Evolutionary conservation across 306 rosid species (phyloP), one percentile per base, ranked within the genome.

Genomic region (Mucuna pruriens): DNA sequence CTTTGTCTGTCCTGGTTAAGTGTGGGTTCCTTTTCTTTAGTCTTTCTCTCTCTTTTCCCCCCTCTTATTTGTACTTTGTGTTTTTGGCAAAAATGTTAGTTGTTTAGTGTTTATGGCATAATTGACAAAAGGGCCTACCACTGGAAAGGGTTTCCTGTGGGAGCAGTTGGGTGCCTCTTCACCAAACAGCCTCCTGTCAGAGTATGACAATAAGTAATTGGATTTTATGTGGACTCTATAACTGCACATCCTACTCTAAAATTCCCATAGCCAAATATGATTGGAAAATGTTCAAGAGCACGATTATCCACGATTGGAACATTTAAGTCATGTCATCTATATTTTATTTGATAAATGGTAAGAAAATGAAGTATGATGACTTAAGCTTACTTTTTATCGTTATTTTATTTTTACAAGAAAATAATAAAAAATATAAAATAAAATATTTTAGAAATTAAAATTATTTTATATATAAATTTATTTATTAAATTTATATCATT

Each of bases 111-210:
- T 80, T 62, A 46, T 64, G 69, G 55, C 61, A 29, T 26, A 46
- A 80, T 80, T 51, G 75, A 74, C 80, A 77, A 15, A 0, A 25
- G 80, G 77, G 17, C 84, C 87, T 62, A 84, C 86, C 39, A 73
- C 11, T 9, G 38, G 33, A 66, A 62, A 73, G 62, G 69, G 38
- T 75, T 78, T 71, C 58, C 64, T 80, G 58, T 61, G 75, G 75
- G 71, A 76, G 84, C 81, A 71, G 87, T 84, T 81, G 73, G 75
- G 60, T 89, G 93, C 85, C 88, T 87, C 87, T 88, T 57, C 51
- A 85, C 77, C 86, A 17, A 88, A 84, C 83, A 87, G 20, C 85
- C 76, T 68, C 45, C 16, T 66, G 86, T 76, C 81, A 40, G 77
- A 46, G 71, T 80, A 82, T 73, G 80, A 75, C 55, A 49, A 77